Conservation (phyloP, 768 basidiomycete genomes). For the Naganishia kalamii region DNA sequence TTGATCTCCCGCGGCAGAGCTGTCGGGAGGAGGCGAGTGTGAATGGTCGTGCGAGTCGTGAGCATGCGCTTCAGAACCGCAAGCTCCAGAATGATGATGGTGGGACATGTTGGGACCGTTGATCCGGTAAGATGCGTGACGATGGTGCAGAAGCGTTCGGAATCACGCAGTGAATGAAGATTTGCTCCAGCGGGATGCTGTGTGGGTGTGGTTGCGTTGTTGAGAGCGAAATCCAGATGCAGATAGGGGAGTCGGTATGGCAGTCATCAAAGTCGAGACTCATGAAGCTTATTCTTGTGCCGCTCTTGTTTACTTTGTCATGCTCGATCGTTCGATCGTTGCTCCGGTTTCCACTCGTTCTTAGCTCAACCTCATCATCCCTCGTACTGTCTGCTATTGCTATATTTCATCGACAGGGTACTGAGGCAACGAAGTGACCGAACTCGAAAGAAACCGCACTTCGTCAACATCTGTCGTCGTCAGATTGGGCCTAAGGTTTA, state of each 20-base stretch:
- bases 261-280: background rate
- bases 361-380: background rate
- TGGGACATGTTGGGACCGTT: background rate
- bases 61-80: slow-evolving; percentile 3
- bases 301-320: background rate
- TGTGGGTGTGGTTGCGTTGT: background rate
- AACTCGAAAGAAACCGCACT: background rate
- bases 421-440: background rate
- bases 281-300: too few species aligned
- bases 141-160: background rate
- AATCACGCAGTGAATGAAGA: too few species aligned
- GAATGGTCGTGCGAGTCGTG: slow-evolving; percentile 36
- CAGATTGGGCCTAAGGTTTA: too few species aligned
- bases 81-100: slow-evolving; percentile 4
- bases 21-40: slow-evolving; percentile 49
- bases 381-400: background rate
- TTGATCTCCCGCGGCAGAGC: slow-evolving; percentile 43
- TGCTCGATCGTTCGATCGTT: background rate
- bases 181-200: too few species aligned
- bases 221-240: background rate
- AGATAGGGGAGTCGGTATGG: background rate
- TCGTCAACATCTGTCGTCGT: too few species aligned
- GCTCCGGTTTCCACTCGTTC: background rate
- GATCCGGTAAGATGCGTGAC: background rate
- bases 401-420: background rate